A percentile compares a stretch with the other conserved stretches of the same genome.
Conservation (phyloP, 2,329 filamentous ascomycete genomes). For the Ramularia endophylla region DNA sequence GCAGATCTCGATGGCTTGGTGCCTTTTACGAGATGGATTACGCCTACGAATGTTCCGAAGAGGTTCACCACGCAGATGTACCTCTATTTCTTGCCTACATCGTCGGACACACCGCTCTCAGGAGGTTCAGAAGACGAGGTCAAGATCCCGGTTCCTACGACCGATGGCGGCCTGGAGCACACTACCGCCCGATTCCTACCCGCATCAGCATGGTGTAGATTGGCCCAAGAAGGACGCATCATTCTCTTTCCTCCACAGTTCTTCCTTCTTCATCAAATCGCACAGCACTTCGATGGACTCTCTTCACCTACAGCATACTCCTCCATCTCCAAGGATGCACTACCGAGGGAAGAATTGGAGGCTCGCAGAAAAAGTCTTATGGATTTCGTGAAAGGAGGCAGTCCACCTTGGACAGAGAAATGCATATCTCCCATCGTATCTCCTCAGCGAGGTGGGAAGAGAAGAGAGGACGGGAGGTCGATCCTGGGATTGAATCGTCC, state of each 20-base stretch:
- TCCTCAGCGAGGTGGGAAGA: conserved; percentile 32
- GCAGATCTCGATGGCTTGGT: conserved; percentile 64
- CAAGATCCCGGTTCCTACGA: conserved; percentile 62
- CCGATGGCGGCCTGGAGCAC: conserved; percentile 63
- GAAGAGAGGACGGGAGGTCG: conserved; percentile 43
- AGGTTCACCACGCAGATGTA: conserved; percentile 98
- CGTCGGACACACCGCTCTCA: conserved; percentile 31
- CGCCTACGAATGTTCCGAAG: conserved; percentile 63
- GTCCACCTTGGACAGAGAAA: conserved; percentile 39
- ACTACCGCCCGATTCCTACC: conserved; percentile 75
- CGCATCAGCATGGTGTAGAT: conserved; percentile 61
- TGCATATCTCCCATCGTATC: conserved; percentile 38
- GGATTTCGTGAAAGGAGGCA: conserved; percentile 45
- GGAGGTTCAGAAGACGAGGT: conserved; percentile 38
- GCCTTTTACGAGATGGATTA: conserved; percentile 90
- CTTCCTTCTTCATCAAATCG: conserved; percentile 57
- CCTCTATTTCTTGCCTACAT: conserved; percentile 70
- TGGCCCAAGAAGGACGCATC: conserved; percentile 59
- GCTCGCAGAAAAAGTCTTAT: conserved; percentile 50
- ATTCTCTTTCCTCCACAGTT: conserved; percentile 89
- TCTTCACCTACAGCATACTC: conserved; percentile 27
- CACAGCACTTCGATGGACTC: conserved; percentile 27
- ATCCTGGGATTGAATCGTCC: conserved; percentile 51
- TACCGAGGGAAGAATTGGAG: conserved; percentile 36
- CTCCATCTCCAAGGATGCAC: conserved; percentile 19